Evolutionary conservation across 2,329 filamentous ascomycete genomes (phyloP).

Genomic region (Fusarium sp.): DNA sequence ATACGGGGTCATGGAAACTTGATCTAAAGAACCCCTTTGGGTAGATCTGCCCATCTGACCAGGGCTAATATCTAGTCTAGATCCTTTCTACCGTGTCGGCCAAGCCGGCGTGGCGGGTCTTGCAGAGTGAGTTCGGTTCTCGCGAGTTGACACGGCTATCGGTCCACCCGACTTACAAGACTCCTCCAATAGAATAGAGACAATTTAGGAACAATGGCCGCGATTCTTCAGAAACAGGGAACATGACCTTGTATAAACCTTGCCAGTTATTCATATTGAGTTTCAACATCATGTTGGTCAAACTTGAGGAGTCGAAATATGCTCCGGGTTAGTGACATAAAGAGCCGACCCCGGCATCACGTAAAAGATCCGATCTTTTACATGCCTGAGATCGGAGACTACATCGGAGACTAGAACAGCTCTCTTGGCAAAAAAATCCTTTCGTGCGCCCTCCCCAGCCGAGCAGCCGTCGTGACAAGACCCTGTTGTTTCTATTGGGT

Average conservation of each 20-base stretch:
- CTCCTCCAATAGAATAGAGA: accelerated
- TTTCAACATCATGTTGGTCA: background rate
- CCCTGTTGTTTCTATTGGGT: background rate
- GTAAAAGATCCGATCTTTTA: background rate
- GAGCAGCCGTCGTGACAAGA: background rate
- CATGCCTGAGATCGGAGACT: background rate
- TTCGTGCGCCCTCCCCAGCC: background rate
- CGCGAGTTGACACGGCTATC: background rate
- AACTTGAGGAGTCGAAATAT: background rate
- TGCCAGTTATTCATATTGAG: accelerated
- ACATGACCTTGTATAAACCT: background rate
- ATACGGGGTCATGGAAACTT: background rate
- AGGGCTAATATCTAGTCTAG: background rate
- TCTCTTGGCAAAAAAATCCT: background rate
- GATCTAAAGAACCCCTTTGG: background rate
- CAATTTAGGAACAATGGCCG: accelerated
- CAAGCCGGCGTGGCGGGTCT: background rate
- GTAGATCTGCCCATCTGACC: background rate
- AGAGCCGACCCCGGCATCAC: background rate
- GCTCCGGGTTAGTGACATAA: background rate
- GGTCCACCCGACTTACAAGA: background rate
- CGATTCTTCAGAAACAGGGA: background rate
- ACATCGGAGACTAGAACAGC: background rate
- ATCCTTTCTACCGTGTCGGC: background rate
- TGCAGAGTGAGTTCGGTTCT: background rate